A percentile compares a stretch with the other conserved stretches of the same genome.
Evolutionary conservation across 495 filamentous ascomycete species (phyloP).

Genomic region (Staphylotrichum tortipilum): DNA sequence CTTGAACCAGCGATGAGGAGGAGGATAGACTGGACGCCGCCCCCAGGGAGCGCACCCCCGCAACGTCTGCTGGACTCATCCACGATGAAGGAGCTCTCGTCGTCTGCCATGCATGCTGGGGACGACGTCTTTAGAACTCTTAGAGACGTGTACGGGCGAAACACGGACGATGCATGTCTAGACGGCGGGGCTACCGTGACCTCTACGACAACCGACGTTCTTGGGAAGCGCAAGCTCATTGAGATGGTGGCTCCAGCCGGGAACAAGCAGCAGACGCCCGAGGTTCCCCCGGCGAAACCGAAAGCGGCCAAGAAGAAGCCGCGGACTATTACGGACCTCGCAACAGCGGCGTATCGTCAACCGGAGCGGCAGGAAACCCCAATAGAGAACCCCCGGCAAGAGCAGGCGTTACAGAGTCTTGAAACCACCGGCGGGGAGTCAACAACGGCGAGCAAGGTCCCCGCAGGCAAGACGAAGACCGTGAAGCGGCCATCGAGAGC

Average conservation of each 20-base stretch:
- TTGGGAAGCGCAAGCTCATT: slow-evolving; percentile 45
- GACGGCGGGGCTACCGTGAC: not conserved
- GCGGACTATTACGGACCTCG: slow-evolving; percentile 76
- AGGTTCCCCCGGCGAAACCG: slow-evolving; percentile 36
- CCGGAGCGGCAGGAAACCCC: slow-evolving; percentile 11
- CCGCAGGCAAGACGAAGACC: slow-evolving; percentile 22
- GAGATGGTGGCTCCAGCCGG: slow-evolving; percentile 32
- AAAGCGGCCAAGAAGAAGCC: slow-evolving; percentile 62
- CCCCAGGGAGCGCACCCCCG: slow-evolving; percentile 22
- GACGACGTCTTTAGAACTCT: slow-evolving; percentile 29
- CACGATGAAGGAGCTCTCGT: slow-evolving; percentile 19
- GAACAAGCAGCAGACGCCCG: slow-evolving; percentile 13
- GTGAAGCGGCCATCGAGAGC: slow-evolving; percentile 24
- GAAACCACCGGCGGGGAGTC: slow-evolving; percentile 4
- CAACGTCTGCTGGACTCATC: slow-evolving; percentile 20
- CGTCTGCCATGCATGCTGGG: slow-evolving; percentile 4
- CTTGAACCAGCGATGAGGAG: slow-evolving; percentile 43
- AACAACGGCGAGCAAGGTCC: slow-evolving; percentile 14
- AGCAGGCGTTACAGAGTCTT: slow-evolving; percentile 28
- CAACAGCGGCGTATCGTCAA: slow-evolving; percentile 63
- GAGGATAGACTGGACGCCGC: slow-evolving; percentile 52
- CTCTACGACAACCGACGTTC: slow-evolving; percentile 14
- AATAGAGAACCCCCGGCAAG: slow-evolving; percentile 13
- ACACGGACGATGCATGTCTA: slow-evolving; percentile 1
- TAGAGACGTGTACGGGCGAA: slow-evolving; percentile 23